Base-by-base conservation (phyloP, 805 yeast species). In the Cephaloascus albidus region DNA sequence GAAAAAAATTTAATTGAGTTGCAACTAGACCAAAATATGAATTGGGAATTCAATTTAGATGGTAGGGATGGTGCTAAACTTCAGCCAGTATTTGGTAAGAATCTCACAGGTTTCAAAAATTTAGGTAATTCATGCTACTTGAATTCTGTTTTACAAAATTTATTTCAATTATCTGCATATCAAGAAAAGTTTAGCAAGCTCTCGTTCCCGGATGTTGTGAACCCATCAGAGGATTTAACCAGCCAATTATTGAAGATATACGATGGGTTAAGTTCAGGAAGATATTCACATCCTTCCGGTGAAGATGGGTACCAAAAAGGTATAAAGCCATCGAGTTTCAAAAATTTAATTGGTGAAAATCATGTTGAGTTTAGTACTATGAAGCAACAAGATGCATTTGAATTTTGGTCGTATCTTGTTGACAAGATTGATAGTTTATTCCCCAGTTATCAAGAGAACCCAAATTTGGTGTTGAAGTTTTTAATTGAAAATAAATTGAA, bases 351-450 rank as follows among this genome's bases (percentile, higher is more conserved):
- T 38, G 96, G 96, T 3, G 72, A 72, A 38, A 76, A 76, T 30
- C 94, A 93, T 56, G 68, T 68, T 15, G 98, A 93, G 52, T 93
- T 93, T 50, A 69, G 80, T 35, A 80, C 95, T 0, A 85, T 81
- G 70, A 76, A 79, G 48, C 99, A 93, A 55, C 98, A 93, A 57
- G 99, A 93, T 63, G 93, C 97, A 0, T 84, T 80, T 65, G 98
- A 93, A 57, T 93, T 88, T 53, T 73, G 88, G 59, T 60, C 76
- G 4, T 83, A 78, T 53, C 57, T 90, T 6, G 52, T 80, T 20
- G 83, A 81, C 40, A 71, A 75, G 45, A 57, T 88, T 20, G 89
- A 83, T 45, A 54, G 56, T 4, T 56, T 65, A 37, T 60, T 72
- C 23, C 57, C 63, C 0, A 38, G 45, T 16, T 58, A 57, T 4